Evolutionary conservation across 176 grass and related monocot species (phyloP).

Genomic region (Aegilops tauschii): DNA sequence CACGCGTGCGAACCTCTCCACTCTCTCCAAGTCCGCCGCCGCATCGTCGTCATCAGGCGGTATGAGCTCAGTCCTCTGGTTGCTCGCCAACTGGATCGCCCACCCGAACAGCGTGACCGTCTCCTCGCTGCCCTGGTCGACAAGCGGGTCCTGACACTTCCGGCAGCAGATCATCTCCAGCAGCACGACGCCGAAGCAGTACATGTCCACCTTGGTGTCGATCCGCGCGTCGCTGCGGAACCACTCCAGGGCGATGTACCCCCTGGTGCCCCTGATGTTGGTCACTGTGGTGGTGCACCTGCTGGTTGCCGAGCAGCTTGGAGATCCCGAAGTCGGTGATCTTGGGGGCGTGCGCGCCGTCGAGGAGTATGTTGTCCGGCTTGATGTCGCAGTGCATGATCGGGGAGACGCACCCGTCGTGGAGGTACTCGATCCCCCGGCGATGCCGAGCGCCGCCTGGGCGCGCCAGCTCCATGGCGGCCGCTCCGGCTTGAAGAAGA

Average conservation of each 20-base stretch:
- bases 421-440: constrained; percentile 20
- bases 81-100: neutral
- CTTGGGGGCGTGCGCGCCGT: neutral
- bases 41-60: neutral
- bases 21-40: neutral
- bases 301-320: neutral
- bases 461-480: constrained; percentile 2
- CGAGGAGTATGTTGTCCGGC: constrained; percentile 17
- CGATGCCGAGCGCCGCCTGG: neutral
- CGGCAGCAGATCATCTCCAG: constrained; percentile 44
- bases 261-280: neutral
- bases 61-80: neutral
- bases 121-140: neutral
- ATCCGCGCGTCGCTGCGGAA: neutral
- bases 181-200: constrained; percentile 74
- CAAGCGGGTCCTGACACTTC: neutral
- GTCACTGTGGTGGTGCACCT: constrained; percentile 7
- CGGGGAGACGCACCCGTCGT: neutral
- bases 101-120: constrained; percentile 28
- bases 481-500: neutral
- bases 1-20: constrained; percentile 8
- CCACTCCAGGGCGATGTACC: constrained; percentile 7
- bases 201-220: constrained; percentile 44
- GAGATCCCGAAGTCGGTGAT: constrained; percentile 27
- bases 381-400: constrained; percentile 47